Percentiles rank a stretch among this genome's conserved stretches.
Conservation (phyloP, 768 basidiomycete genomes). For the Tricholoma flavovirens region DNA sequence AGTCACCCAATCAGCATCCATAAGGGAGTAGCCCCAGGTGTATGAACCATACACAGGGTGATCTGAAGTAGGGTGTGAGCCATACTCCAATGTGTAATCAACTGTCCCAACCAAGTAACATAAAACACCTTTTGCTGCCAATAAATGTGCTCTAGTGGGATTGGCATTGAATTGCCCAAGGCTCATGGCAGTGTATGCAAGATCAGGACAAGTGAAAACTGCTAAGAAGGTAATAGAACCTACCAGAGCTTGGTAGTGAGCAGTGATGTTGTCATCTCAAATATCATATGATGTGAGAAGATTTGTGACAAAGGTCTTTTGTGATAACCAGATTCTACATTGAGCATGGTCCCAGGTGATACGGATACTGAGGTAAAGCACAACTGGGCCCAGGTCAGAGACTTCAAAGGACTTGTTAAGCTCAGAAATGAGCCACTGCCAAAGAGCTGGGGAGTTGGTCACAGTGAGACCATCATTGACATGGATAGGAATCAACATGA, state of each 20-base stretch:
- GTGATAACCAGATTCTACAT: neutral
- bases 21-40: no score
- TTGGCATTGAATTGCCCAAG: conserved; percentile 25
- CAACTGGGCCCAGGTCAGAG: neutral
- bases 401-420: conserved; percentile 7
- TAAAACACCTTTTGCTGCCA: conserved; percentile 26
- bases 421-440: conserved; percentile 13
- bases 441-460: conserved; percentile 14
- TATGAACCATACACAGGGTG: no score
- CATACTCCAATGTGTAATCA: conserved; percentile 9
- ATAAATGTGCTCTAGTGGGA: conserved; percentile 23
- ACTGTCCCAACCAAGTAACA: conserved; percentile 27
- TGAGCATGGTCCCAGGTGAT: neutral
- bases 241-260: conserved; percentile 16
- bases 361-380: neutral
- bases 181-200: conserved; percentile 23
- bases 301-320: neutral
- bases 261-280: conserved; percentile 9
- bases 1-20: no score
- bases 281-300: conserved; percentile 2
- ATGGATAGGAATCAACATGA: conserved; percentile 20
- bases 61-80: no score
- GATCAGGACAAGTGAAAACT: conserved; percentile 28
- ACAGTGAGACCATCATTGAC: conserved; percentile 22
- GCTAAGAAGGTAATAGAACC: conserved; percentile 25